Base-by-base conservation (phyloP, 371 early-diverging fungal species). In the Fennellomyces sp. region DNA sequence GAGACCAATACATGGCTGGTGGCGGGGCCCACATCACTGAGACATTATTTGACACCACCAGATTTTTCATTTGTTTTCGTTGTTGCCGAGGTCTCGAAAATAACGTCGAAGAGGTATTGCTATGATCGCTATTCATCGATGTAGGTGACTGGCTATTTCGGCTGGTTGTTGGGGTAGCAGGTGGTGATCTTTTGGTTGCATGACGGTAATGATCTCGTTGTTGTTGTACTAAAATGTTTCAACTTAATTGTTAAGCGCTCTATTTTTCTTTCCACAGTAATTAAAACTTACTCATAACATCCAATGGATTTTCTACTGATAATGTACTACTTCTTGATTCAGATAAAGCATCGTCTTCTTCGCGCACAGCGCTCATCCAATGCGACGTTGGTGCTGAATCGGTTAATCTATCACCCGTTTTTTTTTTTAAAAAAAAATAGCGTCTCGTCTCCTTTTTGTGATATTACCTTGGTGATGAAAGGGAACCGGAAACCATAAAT, bases 1-100 rank as follows among this genome's bases (percentile, higher is more conserved):
- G 69, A 23, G 85, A 76, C 93, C 93, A 92, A 73, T 91, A 89
- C 91, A 92, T 92, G 1, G 87, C 85, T 2, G 93, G 86, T 5
- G 88, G 80, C 2, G 91, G 91, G 17, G 85, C 88, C 15, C 55
- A 49, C n/a, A 42, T 35, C 15, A 66, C 53, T 11, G 17, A 35
- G 19, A 56, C 35, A 47, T 51, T 36, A 15, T 60, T 60, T 19
- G 52, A 38, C 21, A 60, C 52, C 15, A 60, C 52, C 21, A 60
- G 19, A 19, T 60, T 52, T 36, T 50, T 60, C 17, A 58, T 13
- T 8, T 26, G 35, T 39, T 26, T 29, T 23, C 23, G 17, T 11
- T 41, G 23, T 26, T 41, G 23, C 39, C 26, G 28, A 7, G 21
- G 3, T 52, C 23, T 41, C 26, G 30, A 17, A 41, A 33, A 27